Percentiles rank a stretch among this genome's conserved stretches.
Conservation (phyloP, 345 rosid species). For the Limnanthes douglasii region DNA sequence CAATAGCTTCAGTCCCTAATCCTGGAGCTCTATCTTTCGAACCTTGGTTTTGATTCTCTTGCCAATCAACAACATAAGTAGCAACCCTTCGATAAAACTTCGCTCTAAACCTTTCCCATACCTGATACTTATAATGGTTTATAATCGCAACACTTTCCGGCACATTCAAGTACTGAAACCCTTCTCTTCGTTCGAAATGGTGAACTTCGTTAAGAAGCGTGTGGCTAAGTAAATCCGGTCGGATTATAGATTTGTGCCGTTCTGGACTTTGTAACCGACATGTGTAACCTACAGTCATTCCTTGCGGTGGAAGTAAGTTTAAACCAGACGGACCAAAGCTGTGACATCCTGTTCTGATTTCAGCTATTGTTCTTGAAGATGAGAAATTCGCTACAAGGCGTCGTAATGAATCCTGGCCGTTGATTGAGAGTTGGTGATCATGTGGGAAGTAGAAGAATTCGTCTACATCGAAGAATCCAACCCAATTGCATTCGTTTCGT, state of each 20-base stretch:
- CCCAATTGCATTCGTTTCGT: constrained; percentile 69
- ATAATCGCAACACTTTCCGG: constrained; percentile 48
- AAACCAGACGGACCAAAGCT: constrained; percentile 91
- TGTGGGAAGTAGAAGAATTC: constrained; percentile 79
- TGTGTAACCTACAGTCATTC: constrained; percentile 80
- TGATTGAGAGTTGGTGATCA: constrained; percentile 19
- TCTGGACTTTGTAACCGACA: constrained; percentile 78
- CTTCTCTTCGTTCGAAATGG: constrained; percentile 53
- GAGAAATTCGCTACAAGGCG: constrained; percentile 61
- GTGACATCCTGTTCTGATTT: constrained; percentile 77
- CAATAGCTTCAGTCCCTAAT: constrained; percentile 75
- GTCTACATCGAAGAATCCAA: constrained; percentile 91
- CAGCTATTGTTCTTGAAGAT: constrained; percentile 33
- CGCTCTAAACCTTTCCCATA: constrained; percentile 80
- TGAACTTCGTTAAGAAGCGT: constrained; percentile 85
- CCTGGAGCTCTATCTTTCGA: constrained; percentile 96
- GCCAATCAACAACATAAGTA: constrained; percentile 92
- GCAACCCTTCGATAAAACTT: constrained; percentile 92
- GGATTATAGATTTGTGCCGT: constrained; percentile 77
- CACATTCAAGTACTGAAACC: constrained; percentile 43
- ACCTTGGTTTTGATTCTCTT: constrained; percentile 74
- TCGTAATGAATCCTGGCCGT: constrained; percentile 38
- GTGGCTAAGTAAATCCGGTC: constrained; percentile 37
- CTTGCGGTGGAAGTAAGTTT: constrained; percentile 49
- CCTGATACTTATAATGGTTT: constrained; percentile 97